These are phyloP conservation scores for Epichloe aotearoae DNA, from an alignment of 2,329 filamentous ascomycete genomes.

Conservation along the genomic window DNA sequence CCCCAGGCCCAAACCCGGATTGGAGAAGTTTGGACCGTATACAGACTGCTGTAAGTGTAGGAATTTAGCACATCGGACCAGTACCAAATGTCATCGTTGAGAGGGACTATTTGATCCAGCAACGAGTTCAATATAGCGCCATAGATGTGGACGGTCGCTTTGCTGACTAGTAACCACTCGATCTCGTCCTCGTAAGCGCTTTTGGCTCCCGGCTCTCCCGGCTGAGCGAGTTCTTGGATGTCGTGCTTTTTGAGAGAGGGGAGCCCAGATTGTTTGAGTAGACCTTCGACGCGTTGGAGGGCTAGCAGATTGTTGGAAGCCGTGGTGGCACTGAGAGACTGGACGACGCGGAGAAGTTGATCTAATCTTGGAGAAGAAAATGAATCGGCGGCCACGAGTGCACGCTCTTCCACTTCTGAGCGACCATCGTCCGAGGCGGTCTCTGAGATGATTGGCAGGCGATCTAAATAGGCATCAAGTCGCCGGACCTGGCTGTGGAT, in stretches of 20 bases:
- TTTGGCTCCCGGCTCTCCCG: constrained; percentile 18
- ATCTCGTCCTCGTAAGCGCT: constrained; percentile 59
- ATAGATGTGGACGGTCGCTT: constrained; percentile 84
- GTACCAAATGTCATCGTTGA: constrained; percentile 85
- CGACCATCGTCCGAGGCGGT: constrained; percentile 29
- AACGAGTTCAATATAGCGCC: constrained; percentile 66
- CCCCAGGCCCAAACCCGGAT: constrained; percentile 59
- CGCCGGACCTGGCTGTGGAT: constrained; percentile 43
- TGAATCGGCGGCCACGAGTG: constrained; percentile 24
- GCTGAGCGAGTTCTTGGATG: constrained; percentile 20
- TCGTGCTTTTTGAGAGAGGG: constrained; percentile 20
- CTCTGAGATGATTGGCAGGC: constrained; percentile 32
- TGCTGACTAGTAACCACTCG: constrained; percentile 82
- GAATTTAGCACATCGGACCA: constrained; percentile 84
- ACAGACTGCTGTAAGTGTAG: constrained; percentile 64
- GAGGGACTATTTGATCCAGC: constrained; percentile 66
- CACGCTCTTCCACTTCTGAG: constrained; percentile 22
- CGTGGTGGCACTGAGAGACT: constrained; percentile 56
- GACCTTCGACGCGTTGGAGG: constrained; percentile 41
- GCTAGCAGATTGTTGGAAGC: constrained; percentile 50
- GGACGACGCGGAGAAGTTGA: constrained; percentile 54
- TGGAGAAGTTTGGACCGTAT: constrained; percentile 77
- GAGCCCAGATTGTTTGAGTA: constrained; percentile 52
- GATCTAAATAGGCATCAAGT: constrained; percentile 52
- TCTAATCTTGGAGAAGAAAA: constrained; percentile 41